A percentile compares a stretch with the other conserved stretches of the same genome.
These are phyloP conservation scores for Didymella arachidicola DNA, from an alignment of 2,329 filamentous ascomycete species.

Conservation along the genomic window DNA sequence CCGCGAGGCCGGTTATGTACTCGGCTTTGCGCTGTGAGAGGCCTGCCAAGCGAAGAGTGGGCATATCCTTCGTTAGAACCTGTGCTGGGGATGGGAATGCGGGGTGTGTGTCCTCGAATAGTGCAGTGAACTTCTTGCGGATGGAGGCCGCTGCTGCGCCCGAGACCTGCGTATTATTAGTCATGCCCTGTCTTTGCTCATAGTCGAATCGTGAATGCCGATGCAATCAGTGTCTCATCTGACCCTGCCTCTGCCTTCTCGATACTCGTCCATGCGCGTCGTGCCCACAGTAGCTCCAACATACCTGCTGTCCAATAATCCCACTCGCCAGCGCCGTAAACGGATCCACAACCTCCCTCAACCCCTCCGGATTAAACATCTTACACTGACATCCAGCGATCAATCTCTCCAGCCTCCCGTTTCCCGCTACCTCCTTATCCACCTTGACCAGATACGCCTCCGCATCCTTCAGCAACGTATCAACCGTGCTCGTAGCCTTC, in stretches of 20 bases:
- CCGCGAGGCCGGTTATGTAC: constrained; percentile 85
- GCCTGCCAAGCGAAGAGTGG: constrained; percentile 82
- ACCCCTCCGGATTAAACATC: constrained; percentile 79
- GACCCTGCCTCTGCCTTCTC: not conserved
- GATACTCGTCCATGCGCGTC: not conserved
- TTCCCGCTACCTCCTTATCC: constrained; percentile 68
- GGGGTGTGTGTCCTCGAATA: constrained; percentile 60
- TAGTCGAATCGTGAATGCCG: not conserved
- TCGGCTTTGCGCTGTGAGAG: constrained; percentile 95
- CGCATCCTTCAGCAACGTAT: constrained; percentile 76
- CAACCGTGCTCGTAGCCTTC: constrained; percentile 61
- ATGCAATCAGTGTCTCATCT: not conserved
- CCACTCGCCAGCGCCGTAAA: constrained; percentile 83
- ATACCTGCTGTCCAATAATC: constrained; percentile 88
- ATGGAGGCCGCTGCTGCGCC: constrained; percentile 90
- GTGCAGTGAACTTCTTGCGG: constrained; percentile 67
- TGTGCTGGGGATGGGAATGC: constrained; percentile 78
- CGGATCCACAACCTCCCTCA: constrained; percentile 87
- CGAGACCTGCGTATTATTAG: constrained; percentile 67
- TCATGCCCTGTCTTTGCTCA: not conserved
- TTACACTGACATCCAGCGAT: constrained; percentile 78
- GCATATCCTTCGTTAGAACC: constrained; percentile 66
- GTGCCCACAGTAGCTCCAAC: constrained; percentile 4
- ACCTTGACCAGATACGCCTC: constrained; percentile 75
- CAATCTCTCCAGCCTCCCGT: constrained; percentile 58